Evolutionary conservation across 345 rosid species (phyloP), one percentile per base, ranked within the genome.

Genomic region (Theobroma cacao): DNA sequence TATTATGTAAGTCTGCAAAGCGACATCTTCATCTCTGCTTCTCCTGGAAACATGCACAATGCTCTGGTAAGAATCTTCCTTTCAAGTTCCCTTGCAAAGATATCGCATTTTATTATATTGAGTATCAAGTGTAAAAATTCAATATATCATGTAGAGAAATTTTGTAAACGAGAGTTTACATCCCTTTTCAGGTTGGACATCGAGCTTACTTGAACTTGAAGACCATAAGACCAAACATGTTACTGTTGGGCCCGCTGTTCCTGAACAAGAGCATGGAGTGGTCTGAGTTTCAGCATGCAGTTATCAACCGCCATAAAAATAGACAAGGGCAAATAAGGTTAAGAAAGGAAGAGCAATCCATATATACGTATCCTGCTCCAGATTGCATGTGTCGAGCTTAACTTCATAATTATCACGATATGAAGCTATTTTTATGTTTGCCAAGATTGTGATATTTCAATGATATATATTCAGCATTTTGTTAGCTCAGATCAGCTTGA

Each of bases 1-100:
- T 97, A 97, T 66, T 90, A 92, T 78, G 98, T 93, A 80, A 91
- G 98, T 83, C 85, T 94, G 94, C 87, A 91, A 62, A 97, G 99
- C 52, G 92, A 97, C 75, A 84, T 97, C 86, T 97, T 94, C 84
- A 91, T 97, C 74, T 92, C 98, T 40, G 97, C 99, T 47, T 94
- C 98, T 76, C 99, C 98, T 1, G 98, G 98, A 84, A 97, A 97
- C 83, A 94, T 94, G 99, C 98, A 94, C 85, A 97, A 97, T 72
- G 98, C 98, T 50, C 75, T 97, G 93, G 93, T 91, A 87, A 88
- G 56, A 69, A 53, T 56, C 68, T 53, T 2, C 69, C 36, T 40
- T 67, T 71, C 10, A 40, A 22, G 2, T 26, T 53, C 13, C 34
- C 52, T 61, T 38, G 38, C 55, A 13, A 33, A 38, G n/a, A 7